Percentiles rank a stretch among this genome's conserved stretches.
Evolutionary conservation across 1,139 yeast species (phyloP).

Genomic region (Diutina neorugosa): DNA sequence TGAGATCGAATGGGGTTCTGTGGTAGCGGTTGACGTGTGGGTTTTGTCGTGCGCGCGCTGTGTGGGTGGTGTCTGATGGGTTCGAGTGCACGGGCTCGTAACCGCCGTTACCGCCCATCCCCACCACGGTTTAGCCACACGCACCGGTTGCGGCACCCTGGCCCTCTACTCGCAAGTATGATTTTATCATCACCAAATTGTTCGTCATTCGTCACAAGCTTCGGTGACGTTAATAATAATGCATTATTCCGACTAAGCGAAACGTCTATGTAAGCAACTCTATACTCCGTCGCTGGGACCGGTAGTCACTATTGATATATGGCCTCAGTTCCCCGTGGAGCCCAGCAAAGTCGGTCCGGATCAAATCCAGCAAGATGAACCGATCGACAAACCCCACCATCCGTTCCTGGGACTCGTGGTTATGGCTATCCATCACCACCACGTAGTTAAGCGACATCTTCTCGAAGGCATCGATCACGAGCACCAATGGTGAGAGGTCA

Average conservation of each 20-base stretch:
- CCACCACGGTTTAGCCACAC: neutral
- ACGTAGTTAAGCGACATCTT: conserved; percentile 27
- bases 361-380: conserved; percentile 21
- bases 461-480: conserved; percentile 29
- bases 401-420: conserved; percentile 7
- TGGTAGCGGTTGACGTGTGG: neutral
- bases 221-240: neutral
- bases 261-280: conserved; percentile 18
- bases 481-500: conserved; percentile 23
- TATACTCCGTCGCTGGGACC: conserved; percentile 10
- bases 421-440: conserved; percentile 13
- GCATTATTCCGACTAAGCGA: neutral
- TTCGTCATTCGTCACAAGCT: neutral
- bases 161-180: too few relatives aligned
- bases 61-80: neutral
- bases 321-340: conserved; percentile 10
- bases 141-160: too few relatives aligned
- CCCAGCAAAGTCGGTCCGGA: conserved; percentile 18
- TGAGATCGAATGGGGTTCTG: neutral
- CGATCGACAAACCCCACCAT: conserved; percentile 32
- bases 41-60: neutral
- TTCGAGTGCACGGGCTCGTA: neutral
- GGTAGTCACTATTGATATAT: conserved; percentile 4
- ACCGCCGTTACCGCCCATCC: neutral
- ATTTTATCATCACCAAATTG: too few relatives aligned